These are phyloP conservation scores for Ailanthus altissimus DNA, from an alignment of 345 rosid species.

Conservation along the genomic window DNA sequence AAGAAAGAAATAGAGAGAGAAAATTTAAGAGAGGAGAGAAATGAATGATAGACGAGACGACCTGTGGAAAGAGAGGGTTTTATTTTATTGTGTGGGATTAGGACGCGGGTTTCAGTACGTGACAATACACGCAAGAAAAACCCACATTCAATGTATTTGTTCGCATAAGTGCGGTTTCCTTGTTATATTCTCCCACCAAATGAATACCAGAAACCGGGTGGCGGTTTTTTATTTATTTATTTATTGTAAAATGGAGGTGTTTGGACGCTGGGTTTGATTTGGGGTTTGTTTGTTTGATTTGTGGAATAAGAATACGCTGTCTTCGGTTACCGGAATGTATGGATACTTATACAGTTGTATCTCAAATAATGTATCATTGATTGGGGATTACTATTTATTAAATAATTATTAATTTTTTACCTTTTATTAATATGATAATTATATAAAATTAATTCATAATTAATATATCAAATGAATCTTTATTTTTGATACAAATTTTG, in stretches of 20 bases:
- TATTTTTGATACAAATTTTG: no score
- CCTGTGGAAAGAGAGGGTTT: background rate
- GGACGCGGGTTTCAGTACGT: slow-evolving; percentile 25
- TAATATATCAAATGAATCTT: no score
- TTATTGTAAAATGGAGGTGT: background rate
- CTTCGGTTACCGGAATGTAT: background rate
- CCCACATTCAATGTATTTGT: slow-evolving; percentile 72
- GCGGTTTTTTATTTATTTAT: background rate
- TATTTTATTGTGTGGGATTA: slow-evolving; percentile 7
- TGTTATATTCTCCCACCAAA: slow-evolving; percentile 44
- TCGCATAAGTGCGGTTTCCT: slow-evolving; percentile 40
- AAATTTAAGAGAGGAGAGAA: background rate
- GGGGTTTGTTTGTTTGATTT: slow-evolving; percentile 3
- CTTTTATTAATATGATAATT: no score
- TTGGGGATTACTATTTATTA: no score
- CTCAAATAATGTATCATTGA: no score
- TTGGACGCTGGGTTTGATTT: slow-evolving; percentile 1
- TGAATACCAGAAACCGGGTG: slow-evolving; percentile 30
- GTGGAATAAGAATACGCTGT: background rate
- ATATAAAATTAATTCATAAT: no score
- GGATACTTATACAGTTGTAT: no score
- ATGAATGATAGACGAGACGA: slow-evolving; percentile 13
- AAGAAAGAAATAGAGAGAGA: slow-evolving; percentile 24
- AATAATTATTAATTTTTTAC: no score
- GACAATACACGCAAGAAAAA: slow-evolving; percentile 33